Evolutionary conservation across 2,329 filamentous ascomycete species (phyloP), one percentile per base, ranked within the genome.

Genomic region (Fusarium kyushuense): DNA sequence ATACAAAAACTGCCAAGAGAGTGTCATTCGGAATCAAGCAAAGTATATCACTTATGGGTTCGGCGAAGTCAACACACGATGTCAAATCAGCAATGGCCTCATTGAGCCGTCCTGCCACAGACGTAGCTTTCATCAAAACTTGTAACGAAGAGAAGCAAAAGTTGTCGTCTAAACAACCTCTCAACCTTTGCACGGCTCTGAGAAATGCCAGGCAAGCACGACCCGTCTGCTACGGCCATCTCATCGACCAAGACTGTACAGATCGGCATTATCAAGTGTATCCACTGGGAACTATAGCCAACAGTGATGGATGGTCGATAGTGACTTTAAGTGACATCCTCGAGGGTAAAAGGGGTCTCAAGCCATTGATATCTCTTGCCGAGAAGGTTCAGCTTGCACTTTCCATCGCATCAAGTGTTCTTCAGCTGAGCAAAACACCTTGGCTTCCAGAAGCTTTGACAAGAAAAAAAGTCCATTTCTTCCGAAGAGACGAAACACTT

Each of bases 341-440:
- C 0, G n/a, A 54, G 23, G 17, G 67, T 0, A 49, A 32, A 11
- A 16, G 21, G 1, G 65, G 54, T 1, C 29, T 51, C 0, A 27
- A 27, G 0, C 63, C 58, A 1, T 47, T 69, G 0, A 10, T 54
- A 8, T 58, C 46, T 0, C 38, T 61, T 6, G 27, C 35, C 4
- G 55, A 67, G 7, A 66, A 48, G 17, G 19, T 55, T 17, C 30
- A 6, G 2, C 65, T 70, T 19, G 63, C 67, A 6, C 58, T 69
- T 1, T 49, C 58, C 3, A 42, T 70, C 6, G 54, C 67, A 2
- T 67, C 55, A 1, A 69, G 56, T 32, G 63, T 67, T 3, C 56
- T 70, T 6, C 67, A 69, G 17, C 17, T 70, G 5, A 67, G 65
- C n/a, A 70, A 69, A 6, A 67, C 67, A 0, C 63, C 58, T 5